phyloP scores from a whole-genome alignment of 2,329 filamentous ascomycete genomes.

The Pseudogymnoascus verrucosus region DNA sequence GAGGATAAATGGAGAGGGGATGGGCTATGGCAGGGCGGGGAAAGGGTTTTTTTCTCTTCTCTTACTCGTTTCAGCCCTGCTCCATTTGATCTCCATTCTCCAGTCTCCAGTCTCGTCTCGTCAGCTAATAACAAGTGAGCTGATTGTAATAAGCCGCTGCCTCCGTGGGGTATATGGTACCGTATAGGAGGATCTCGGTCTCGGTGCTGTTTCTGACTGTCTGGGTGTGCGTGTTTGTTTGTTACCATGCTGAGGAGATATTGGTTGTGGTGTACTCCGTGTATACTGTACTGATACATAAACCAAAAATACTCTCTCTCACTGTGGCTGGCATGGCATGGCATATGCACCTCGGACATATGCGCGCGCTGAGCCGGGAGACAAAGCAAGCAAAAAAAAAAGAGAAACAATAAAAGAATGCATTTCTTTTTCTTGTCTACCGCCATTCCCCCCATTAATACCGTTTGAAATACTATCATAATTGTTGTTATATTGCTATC shows the following conservation, averaged over 20 bases:
- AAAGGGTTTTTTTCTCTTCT: background rate
- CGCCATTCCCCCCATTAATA: background rate
- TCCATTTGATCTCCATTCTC: background rate
- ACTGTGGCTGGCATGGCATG: background rate
- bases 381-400: background rate
- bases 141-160: background rate
- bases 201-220: background rate
- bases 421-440: background rate
- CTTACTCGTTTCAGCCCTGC: background rate
- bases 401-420: slow-evolving; percentile 4
- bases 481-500: background rate
- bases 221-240: background rate
- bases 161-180: background rate
- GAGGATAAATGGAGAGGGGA: background rate
- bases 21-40: background rate
- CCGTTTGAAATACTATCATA: no score
- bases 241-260: background rate
- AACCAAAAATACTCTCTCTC: background rate
- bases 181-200: no score
- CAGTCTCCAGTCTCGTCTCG: background rate
- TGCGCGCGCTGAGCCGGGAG: background rate
- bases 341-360: background rate
- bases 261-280: background rate
- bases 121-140: slow-evolving; percentile 1
- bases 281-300: background rate